phyloP scores from a whole-genome alignment of 2,329 filamentous ascomycete species.

The Hortaea werneckii region DNA sequence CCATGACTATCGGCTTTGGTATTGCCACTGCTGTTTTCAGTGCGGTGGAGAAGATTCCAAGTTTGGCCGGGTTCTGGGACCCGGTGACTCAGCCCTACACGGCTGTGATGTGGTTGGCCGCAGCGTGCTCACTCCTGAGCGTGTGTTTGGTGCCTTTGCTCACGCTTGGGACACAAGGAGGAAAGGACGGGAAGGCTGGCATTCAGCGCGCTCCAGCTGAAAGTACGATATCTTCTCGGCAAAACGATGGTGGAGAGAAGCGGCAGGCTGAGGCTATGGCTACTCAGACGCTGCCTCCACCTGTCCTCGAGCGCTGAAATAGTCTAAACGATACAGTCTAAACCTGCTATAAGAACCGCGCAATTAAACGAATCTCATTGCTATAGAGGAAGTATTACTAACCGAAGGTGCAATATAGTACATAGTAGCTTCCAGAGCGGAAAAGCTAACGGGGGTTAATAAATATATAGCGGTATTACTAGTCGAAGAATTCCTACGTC shows the following conservation, averaged over 20 bases:
- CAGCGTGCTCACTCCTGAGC: conserved; percentile 35
- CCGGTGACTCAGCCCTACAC: conserved; percentile 39
- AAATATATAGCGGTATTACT: too few relatives aligned
- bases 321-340: too few relatives aligned
- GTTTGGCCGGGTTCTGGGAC: conserved; percentile 33
- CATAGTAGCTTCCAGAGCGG: too few relatives aligned
- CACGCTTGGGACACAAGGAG: conserved; percentile 44
- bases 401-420: too few relatives aligned
- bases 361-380: too few relatives aligned
- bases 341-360: too few relatives aligned
- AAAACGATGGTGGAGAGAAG: conserved; percentile 1
- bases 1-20: conserved; percentile 50
- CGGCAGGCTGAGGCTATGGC: conserved; percentile 3
- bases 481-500: too few relatives aligned
- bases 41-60: conserved; percentile 27
- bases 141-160: conserved; percentile 44
- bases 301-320: too few relatives aligned
- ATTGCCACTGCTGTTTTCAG: conserved; percentile 53
- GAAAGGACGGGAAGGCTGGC: conserved; percentile 10
- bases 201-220: too few relatives aligned
- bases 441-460: too few relatives aligned
- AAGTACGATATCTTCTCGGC: too few relatives aligned
- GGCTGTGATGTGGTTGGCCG: conserved; percentile 42
- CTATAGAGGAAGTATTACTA: too few relatives aligned
- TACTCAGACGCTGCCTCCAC: background rate